These are phyloP conservation scores for Aspergillus sp. DNA, from an alignment of 2,329 filamentous ascomycete species.

Conservation along the genomic window DNA sequence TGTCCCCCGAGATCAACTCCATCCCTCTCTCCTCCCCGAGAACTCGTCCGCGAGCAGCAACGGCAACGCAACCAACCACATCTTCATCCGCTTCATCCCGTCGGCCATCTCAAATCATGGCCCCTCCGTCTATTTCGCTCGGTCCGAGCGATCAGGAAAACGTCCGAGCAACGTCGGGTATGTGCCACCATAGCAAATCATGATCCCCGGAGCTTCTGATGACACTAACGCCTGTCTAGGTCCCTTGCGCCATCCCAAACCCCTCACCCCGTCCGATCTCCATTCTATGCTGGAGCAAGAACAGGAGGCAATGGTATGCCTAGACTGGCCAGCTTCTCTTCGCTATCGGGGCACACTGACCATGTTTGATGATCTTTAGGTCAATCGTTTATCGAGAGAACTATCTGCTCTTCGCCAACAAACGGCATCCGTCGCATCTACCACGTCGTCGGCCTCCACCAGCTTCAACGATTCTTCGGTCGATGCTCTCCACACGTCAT, in stretches of 20 bases:
- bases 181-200: slow-evolving; percentile 4
- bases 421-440: slow-evolving; percentile 63
- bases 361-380: slow-evolving; percentile 50
- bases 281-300: slow-evolving; percentile 91
- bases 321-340: neutral
- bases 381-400: slow-evolving; percentile 90
- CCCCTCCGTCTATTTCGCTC: slow-evolving; percentile 37
- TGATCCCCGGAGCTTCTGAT: neutral
- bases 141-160: slow-evolving; percentile 37
- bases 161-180: slow-evolving; percentile 43
- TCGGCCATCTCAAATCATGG: slow-evolving; percentile 50
- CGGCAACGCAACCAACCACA: slow-evolving; percentile 26
- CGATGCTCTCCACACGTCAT: slow-evolving; percentile 41
- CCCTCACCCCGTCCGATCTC: slow-evolving; percentile 83
- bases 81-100: slow-evolving; percentile 44
- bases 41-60: slow-evolving; percentile 31
- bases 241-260: slow-evolving; percentile 80
- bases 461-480: slow-evolving; percentile 49
- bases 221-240: slow-evolving; percentile 44
- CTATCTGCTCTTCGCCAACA: slow-evolving; percentile 76
- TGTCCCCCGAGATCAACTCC: slow-evolving; percentile 52
- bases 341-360: neutral
- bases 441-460: slow-evolving; percentile 56
- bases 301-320: slow-evolving; percentile 79
- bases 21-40: slow-evolving; percentile 37